Conservation (phyloP, 2,329 filamentous ascomycete genomes). For the Cadophora sp. region DNA sequence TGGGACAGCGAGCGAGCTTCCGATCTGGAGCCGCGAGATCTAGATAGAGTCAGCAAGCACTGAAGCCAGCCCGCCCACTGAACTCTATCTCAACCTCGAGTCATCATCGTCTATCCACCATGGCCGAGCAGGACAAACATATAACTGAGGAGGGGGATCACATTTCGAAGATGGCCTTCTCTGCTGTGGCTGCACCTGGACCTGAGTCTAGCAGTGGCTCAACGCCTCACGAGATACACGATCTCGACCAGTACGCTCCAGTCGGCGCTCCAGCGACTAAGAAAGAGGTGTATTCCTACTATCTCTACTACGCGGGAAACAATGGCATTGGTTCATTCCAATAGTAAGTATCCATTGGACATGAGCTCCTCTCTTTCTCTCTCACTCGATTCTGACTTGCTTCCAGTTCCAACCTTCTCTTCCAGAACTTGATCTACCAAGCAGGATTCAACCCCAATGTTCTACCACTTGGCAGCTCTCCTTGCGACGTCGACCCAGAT, state of each 20-base stretch:
- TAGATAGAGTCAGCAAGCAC: neutral
- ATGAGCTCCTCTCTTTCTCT: neutral
- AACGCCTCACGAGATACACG: conserved; percentile 30
- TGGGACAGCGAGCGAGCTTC: neutral
- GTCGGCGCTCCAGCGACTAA: conserved; percentile 37
- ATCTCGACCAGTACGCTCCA: conserved; percentile 31
- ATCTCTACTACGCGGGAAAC: conserved; percentile 43
- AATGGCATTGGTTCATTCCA: conserved; percentile 45
- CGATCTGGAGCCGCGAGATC: neutral
- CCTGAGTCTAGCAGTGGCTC: conserved; percentile 22
- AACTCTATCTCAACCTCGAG: conserved; percentile 15
- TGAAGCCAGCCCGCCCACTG: neutral
- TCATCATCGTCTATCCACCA: conserved; percentile 6
- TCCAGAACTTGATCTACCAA: conserved; percentile 45
- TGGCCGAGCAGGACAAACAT: conserved; percentile 26
- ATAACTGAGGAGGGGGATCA: conserved; percentile 27
- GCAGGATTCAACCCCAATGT: conserved; percentile 45
- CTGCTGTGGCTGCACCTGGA: conserved; percentile 36
- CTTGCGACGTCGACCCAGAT: conserved; percentile 38
- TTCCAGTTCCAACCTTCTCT: conserved; percentile 43
- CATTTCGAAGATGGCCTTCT: conserved; percentile 37
- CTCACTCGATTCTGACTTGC: conserved; percentile 6
- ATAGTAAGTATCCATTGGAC: conserved; percentile 37
- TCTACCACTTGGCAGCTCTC: conserved; percentile 41
- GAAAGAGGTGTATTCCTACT: conserved; percentile 43